A percentile compares a stretch with the other conserved stretches of the same genome.
Conservation (phyloP, 768 basidiomycete genomes). For the Symmetrospora coprosmae region DNA sequence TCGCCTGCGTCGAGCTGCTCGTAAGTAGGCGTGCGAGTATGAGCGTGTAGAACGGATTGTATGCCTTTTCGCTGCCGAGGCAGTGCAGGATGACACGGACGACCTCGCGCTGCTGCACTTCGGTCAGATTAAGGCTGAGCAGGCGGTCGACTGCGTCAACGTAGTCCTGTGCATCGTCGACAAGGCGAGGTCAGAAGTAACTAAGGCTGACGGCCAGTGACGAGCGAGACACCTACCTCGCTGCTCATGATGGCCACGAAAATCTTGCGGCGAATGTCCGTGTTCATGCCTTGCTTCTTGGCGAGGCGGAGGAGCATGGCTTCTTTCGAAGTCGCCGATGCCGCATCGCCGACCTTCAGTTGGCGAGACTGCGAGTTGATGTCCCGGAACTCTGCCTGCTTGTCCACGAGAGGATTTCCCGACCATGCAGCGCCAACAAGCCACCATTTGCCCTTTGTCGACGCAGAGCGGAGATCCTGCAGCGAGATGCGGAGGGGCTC, state of each 20-base stretch:
- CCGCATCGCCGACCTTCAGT: constrained; percentile 32
- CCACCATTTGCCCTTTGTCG: constrained; percentile 95
- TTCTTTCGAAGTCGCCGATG: constrained; percentile 35
- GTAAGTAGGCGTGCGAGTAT: constrained; percentile 58
- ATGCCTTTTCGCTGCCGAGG: constrained; percentile 74
- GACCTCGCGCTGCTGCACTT: constrained; percentile 85
- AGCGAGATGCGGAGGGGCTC: constrained; percentile 77
- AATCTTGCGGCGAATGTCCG: constrained; percentile 76
- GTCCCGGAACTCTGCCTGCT: constrained; percentile 21
- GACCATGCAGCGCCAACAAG: constrained; percentile 91
- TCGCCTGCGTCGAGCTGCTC: constrained; percentile 38
- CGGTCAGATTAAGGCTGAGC: constrained; percentile 63
- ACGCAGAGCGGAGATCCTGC: constrained; percentile 66
- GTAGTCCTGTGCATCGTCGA: constrained; percentile 59
- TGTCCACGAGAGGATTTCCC: constrained; percentile 73
- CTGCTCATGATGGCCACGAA: constrained; percentile 93
- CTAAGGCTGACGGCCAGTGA: background rate
- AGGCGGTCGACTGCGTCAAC: constrained; percentile 89
- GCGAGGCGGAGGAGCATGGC: constrained; percentile 59
- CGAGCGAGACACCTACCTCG: constrained; percentile 48
- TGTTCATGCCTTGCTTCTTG: constrained; percentile 93
- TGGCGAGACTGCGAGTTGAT: constrained; percentile 28
- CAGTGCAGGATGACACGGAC: constrained; percentile 85
- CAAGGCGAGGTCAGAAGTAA: background rate
- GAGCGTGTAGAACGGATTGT: constrained; percentile 91